Evolutionary conservation across 2,329 filamentous ascomycete genomes (phyloP), one percentile per base, ranked within the genome.

Genomic region (Coniochaeta hoffmannii): DNA sequence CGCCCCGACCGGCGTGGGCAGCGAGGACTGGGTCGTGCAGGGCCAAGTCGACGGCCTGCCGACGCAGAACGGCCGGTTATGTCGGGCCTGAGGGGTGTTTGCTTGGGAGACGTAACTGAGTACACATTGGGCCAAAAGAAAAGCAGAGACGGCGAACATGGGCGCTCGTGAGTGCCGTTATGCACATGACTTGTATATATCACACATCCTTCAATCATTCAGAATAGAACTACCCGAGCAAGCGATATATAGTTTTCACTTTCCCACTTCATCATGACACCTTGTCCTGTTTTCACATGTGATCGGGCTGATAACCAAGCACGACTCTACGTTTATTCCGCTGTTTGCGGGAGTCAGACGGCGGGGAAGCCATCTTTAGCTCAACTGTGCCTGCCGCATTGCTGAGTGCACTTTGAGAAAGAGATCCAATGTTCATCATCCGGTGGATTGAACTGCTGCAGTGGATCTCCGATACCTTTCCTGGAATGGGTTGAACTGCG

Each of bases 1-100:
- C 53, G 76, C 73, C 11, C 62, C 62, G 6, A 74, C 71, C n/a
- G 74, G 69, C 4, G 79, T 83, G 6, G 79, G 78, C 0, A 79
- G 76, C 55, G 79, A 82, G 53, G 62, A 61, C n/a, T 82, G 78
- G 78, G 5, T 8, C 32, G 14, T 53, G 2, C 5, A 3, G 17
- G 50, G 34, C 31, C 50, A 53, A 32, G 31, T 35, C 2, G 50
- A 53, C 32, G 17, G 17, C 11, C 10, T 53, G 17, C 31, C 50
- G 31, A 35, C 34, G 50, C 31, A 53, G 24, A 53, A 35, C 30
- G 50, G 50, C 22, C n/a, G 19, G 31, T 22, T 53, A 32, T 53
- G 50, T 14, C 49, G 26, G 28, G 24, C 19, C 11, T 26, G 24
- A 28, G 4, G n/a, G 24, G 41, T 28, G 41, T 46, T 3, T 5